phyloP scores from a whole-genome alignment of 805 yeast genomes.

The Dipodascopsis uninucleata region DNA sequence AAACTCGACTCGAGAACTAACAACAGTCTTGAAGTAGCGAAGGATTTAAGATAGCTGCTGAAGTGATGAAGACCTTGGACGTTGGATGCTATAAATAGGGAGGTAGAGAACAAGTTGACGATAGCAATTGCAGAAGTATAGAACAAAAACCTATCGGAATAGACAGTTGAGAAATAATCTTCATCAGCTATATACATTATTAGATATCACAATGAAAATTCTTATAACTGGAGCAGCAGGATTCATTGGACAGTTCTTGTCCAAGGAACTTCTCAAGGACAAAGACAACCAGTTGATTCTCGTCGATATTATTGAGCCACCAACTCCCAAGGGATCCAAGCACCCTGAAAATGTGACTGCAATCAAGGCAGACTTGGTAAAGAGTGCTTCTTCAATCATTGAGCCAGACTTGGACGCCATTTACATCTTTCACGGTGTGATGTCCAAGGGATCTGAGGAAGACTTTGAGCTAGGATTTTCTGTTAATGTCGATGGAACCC shows the following conservation, averaged over 20 bases:
- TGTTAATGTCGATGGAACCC: constrained; percentile 30
- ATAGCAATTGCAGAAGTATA: no score
- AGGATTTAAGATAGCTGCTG: no score
- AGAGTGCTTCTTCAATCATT: constrained; percentile 13
- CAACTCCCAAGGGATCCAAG: constrained; percentile 15
- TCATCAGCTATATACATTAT: no score
- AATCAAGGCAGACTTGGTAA: constrained; percentile 26
- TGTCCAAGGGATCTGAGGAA: constrained; percentile 32
- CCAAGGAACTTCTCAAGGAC: constrained; percentile 23
- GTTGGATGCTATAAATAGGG: no score
- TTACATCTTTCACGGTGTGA: constrained; percentile 31
- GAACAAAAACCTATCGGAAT: no score
- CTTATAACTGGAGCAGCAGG: constrained; percentile 33
- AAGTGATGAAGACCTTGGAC: no score
- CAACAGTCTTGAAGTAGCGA: no score
- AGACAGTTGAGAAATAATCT: no score
- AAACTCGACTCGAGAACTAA: no score
- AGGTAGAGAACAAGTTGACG: no score
- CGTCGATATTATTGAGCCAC: constrained; percentile 29
- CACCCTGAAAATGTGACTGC: constrained; percentile 8
- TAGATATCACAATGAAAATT: constrained; percentile 18
- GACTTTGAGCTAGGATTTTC: constrained; percentile 31
- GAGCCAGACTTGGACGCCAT: constrained; percentile 19
- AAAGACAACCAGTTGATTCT: constrained; percentile 19
- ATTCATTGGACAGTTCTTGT: constrained; percentile 29